Conservation (phyloP, 768 basidiomycete species). For the Auricularia heimuer region DNA sequence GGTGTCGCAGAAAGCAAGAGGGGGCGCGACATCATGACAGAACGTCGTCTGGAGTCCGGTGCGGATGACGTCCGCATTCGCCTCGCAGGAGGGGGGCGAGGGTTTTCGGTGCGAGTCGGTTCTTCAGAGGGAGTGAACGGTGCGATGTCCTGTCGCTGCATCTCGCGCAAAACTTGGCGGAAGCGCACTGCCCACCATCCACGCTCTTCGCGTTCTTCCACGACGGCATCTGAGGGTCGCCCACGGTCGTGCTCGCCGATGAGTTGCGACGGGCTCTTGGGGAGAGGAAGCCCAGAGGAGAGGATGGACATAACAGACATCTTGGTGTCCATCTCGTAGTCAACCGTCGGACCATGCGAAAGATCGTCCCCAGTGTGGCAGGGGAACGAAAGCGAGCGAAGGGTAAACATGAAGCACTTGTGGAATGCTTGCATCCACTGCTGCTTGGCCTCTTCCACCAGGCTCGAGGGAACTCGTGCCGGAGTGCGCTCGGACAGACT, state of each 20-base stretch:
- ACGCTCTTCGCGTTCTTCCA: constrained; percentile 54
- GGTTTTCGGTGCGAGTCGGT: background rate
- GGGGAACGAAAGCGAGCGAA: constrained; percentile 33
- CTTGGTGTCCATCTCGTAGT: constrained; percentile 23
- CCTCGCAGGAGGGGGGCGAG: background rate
- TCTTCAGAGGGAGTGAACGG: constrained; percentile 1
- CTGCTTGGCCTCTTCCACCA: constrained; percentile 17
- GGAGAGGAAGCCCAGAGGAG: constrained; percentile 43
- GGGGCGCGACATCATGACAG: background rate
- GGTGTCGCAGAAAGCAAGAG: background rate
- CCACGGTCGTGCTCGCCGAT: constrained; percentile 28
- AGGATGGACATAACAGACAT: constrained; percentile 31
- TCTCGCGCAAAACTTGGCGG: constrained; percentile 49
- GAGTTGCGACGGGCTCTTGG: constrained; percentile 65
- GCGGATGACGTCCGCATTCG: background rate
- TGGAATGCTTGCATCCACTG: constrained; percentile 47
- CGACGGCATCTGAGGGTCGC: constrained; percentile 17
- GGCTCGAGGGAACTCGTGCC: constrained; percentile 20
- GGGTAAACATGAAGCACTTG: constrained; percentile 40
- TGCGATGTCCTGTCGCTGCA: constrained; percentile 24
- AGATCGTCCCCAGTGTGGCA: constrained; percentile 21
- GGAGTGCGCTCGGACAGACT: constrained; percentile 18
- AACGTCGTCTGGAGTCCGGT: background rate
- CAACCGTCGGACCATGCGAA: constrained; percentile 18
- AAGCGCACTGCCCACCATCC: constrained; percentile 68